Evolutionary conservation across 2,329 filamentous ascomycete genomes (phyloP).

Genomic region (Aureobasidium sp.): DNA sequence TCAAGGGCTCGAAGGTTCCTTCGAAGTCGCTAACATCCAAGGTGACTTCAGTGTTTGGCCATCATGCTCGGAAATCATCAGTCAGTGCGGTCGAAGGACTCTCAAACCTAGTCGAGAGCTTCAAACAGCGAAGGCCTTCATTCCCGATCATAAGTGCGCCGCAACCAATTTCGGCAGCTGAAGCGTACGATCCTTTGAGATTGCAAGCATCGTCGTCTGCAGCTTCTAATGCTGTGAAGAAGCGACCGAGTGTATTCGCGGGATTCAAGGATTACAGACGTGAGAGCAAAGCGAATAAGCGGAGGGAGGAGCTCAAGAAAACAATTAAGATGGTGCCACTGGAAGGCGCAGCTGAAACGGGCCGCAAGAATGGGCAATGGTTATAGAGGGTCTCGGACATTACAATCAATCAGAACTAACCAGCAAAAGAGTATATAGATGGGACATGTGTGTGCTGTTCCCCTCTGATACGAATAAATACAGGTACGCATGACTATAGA

Average conservation of each 20-base stretch:
- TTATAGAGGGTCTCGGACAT: neutral
- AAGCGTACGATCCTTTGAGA: neutral
- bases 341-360: neutral
- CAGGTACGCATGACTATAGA: neutral
- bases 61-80: neutral
- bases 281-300: conserved; percentile 24
- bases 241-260: neutral
- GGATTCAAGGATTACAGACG: conserved; percentile 9
- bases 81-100: neutral
- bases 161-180: neutral
- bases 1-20: neutral
- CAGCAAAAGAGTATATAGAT: neutral
- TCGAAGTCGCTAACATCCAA: neutral
- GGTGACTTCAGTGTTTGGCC: neutral
- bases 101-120: neutral
- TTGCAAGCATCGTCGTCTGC: neutral
- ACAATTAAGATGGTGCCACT: conserved; percentile 26
- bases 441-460: neutral
- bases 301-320: conserved; percentile 28
- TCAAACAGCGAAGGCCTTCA: neutral
- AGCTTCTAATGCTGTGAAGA: neutral
- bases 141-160: conserved; percentile 10
- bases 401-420: neutral
- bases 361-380: neutral
- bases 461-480: no score